Conservation (phyloP, 768 basidiomycete species). For the Suillus sp. region DNA sequence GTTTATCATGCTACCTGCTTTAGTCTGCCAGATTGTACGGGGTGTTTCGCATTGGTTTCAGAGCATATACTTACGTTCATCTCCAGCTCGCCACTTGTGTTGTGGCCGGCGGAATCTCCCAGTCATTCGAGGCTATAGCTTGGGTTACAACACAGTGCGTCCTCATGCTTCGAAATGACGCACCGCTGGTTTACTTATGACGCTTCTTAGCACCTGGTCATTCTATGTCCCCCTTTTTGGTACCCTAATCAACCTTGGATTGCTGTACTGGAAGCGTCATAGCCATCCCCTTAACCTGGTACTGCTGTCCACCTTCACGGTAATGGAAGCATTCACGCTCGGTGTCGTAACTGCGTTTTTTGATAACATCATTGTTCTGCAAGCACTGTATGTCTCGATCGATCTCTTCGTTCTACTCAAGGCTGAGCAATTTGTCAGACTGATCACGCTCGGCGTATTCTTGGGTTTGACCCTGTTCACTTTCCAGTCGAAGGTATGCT, state of each 20-base stretch:
- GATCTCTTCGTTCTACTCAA: constrained; percentile 15
- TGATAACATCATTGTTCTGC: constrained; percentile 72
- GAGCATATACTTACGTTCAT: constrained; percentile 10
- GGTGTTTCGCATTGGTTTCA: not conserved
- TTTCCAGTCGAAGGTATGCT: constrained; percentile 81
- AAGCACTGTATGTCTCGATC: constrained; percentile 68
- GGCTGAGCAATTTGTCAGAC: constrained; percentile 36
- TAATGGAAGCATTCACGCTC: constrained; percentile 88
- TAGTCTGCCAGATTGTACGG: constrained; percentile 75
- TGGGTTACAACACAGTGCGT: constrained; percentile 78
- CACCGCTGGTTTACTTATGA: constrained; percentile 7
- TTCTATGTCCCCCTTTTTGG: constrained; percentile 80
- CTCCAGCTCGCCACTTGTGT: constrained; percentile 70
- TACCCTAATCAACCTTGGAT: constrained; percentile 74
- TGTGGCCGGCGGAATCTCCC: constrained; percentile 72
- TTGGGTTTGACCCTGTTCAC: constrained; percentile 93
- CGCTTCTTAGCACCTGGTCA: constrained; percentile 62
- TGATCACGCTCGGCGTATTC: constrained; percentile 93
- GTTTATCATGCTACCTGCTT: constrained; percentile 12
- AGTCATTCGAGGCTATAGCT: constrained; percentile 55
- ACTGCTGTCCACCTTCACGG: constrained; percentile 83
- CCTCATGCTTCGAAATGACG: constrained; percentile 5
- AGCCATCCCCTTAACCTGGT: constrained; percentile 86
- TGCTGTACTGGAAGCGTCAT: constrained; percentile 93
- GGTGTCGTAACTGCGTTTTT: constrained; percentile 83